phyloP scores from a whole-genome alignment of 257 asterid species.

The Echium plantagineum region DNA sequence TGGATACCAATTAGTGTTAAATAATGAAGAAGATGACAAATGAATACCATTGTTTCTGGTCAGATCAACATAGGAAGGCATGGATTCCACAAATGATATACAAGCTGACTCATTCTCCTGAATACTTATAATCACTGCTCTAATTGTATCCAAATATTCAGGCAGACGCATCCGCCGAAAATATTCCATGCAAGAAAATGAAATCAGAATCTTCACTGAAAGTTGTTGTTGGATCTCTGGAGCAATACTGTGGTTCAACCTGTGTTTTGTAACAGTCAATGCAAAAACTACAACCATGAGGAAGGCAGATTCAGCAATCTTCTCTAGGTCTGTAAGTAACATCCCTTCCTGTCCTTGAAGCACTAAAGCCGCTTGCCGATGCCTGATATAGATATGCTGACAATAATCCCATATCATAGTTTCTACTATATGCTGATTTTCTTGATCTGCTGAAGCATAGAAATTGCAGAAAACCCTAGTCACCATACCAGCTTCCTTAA shows the following conservation, averaged over 20 bases:
- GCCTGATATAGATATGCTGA: constrained; percentile 52
- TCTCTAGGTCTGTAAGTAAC: constrained; percentile 53
- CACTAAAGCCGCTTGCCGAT: constrained; percentile 42
- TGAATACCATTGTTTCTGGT: constrained; percentile 45
- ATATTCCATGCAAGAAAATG: constrained; percentile 92
- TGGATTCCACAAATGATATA: constrained; percentile 58
- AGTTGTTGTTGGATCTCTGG: constrained; percentile 32
- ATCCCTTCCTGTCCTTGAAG: constrained; percentile 38
- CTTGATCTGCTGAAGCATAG: constrained; percentile 60
- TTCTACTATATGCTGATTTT: constrained; percentile 44
- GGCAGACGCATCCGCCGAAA: constrained; percentile 87
- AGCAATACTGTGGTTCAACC: constrained; percentile 31
- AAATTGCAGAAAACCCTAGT: constrained; percentile 72
- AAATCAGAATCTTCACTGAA: constrained; percentile 60
- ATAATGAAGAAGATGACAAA: constrained; percentile 6
- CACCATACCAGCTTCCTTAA: constrained; percentile 83
- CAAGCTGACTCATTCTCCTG: constrained; percentile 83
- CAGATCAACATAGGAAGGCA: constrained; percentile 67
- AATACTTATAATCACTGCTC: constrained; percentile 65
- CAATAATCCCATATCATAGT: constrained; percentile 70
- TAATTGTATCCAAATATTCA: constrained; percentile 84
- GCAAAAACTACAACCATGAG: constrained; percentile 94
- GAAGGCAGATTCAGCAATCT: constrained; percentile 82
- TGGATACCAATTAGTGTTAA: constrained; percentile 9
- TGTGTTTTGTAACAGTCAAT: constrained; percentile 62